Base-by-base conservation (phyloP, 2,329 filamentous ascomycete genomes). In the Cordyceps pruinosa region DNA sequence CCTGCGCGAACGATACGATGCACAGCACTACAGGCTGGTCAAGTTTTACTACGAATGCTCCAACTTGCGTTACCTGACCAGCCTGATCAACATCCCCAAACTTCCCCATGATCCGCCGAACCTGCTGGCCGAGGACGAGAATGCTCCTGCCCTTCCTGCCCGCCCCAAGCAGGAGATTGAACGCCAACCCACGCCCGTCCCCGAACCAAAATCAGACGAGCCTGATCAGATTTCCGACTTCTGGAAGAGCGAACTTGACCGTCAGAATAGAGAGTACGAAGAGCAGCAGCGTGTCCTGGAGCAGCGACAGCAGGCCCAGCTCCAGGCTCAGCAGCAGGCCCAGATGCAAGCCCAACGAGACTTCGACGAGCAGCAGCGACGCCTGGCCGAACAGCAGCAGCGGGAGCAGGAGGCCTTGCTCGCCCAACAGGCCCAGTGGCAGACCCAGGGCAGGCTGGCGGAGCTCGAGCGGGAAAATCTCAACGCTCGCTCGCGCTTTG, bases 31-130 rank as follows among this genome's bases (percentile, higher is more conserved):
- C 76, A 89, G 94, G 19, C 82, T 99, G 17, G 89, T 96, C 69
- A 94, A 95, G 68, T 99, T 97, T 75, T 99, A 99, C 75, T 97
- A 97, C 73, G 94, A 99, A 74, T 99, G 94, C 74, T 97, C 94
- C 12, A 99, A 97, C 71, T 80, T 99, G 56, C 88, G 94, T 64
- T 99, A 99, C 70, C 81, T 99, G 49, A 99, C 94, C 15, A 96
- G 91, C 66, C 79, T 99, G 52, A 97, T 99, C 68, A 96, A 90
- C 2, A 90, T 99, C 7, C 94, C 94, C 1, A 97, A 97, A 71
- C 82, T 99, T 51, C 92, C 94, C 0, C 90, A 96, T 73, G 92
- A 97, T 57, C 89, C 94, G 1, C 94, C 94, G 0, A 97, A 90
- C 66, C 79, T 97, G 39, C 79, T 97, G 17, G 84, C 85, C 21